phyloP scores from a whole-genome alignment of 306 rosid genomes.

The Gynostemma pentaphyllum region DNA sequence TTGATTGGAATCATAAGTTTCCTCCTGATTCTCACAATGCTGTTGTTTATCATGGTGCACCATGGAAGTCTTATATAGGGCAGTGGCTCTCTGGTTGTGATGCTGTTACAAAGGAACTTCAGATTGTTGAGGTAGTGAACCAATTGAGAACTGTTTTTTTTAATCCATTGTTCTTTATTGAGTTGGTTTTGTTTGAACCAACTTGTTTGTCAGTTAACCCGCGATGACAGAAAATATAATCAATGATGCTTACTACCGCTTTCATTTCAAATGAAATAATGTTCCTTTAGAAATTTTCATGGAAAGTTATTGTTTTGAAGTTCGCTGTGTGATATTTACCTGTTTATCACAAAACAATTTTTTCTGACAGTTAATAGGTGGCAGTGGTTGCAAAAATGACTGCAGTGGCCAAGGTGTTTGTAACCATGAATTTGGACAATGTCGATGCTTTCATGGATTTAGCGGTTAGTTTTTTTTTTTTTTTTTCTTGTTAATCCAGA shows the following conservation, averaged over 20 bases:
- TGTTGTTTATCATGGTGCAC: slow-evolving; percentile 62
- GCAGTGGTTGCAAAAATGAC: slow-evolving; percentile 56
- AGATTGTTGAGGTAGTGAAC: slow-evolving; percentile 59
- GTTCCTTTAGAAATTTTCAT: neutral
- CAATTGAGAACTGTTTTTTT: neutral
- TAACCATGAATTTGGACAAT: slow-evolving; percentile 70
- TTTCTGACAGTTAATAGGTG: slow-evolving; percentile 56
- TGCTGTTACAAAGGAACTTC: slow-evolving; percentile 41
- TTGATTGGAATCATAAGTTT: slow-evolving; percentile 41
- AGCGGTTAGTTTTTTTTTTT: slow-evolving; percentile 37
- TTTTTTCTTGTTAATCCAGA: neutral
- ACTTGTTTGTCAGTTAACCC: neutral
- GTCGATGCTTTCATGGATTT: slow-evolving; percentile 88
- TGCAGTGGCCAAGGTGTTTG: slow-evolving; percentile 82
- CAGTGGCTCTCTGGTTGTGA: slow-evolving; percentile 84
- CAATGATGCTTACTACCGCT: neutral
- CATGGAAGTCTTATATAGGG: slow-evolving; percentile 89
- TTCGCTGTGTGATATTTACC: neutral
- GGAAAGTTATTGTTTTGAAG: neutral
- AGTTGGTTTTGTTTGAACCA: neutral
- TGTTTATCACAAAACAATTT: neutral
- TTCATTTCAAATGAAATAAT: neutral
- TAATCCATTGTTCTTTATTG: neutral
- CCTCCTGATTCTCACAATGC: slow-evolving; percentile 53
- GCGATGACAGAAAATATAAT: neutral